Evolutionary conservation across 495 filamentous ascomycete genomes (phyloP).

Genomic region (Penicillium pulvis): DNA sequence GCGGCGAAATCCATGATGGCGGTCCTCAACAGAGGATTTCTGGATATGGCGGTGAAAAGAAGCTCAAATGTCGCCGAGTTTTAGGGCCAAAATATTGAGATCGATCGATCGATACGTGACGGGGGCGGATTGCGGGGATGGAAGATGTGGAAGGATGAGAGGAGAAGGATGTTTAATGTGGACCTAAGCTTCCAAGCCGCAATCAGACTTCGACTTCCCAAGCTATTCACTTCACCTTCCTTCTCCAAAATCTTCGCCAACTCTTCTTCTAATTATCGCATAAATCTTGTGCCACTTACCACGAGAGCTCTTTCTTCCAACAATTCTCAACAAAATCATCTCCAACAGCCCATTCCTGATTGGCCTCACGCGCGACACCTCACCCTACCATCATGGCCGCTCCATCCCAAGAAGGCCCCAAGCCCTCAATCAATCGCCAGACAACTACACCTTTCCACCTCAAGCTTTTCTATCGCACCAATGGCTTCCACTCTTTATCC

Average conservation of each 20-base stretch:
- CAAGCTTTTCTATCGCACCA: slow-evolving; percentile 81
- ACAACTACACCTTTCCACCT: slow-evolving; percentile 84
- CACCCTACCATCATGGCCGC: slow-evolving; percentile 29
- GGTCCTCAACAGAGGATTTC: background rate
- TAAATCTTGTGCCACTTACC: background rate
- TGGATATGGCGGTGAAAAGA: background rate
- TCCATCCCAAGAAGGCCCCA: slow-evolving; percentile 30
- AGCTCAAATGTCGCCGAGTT: background rate
- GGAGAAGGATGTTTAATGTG: background rate
- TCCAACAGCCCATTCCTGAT: background rate
- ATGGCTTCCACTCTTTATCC: slow-evolving; percentile 64
- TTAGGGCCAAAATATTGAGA: background rate
- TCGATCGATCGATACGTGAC: background rate
- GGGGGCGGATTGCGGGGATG: background rate
- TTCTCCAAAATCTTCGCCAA: background rate
- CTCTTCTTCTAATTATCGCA: background rate
- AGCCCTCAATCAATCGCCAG: slow-evolving; percentile 60
- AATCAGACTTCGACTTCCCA: slow-evolving; percentile 1
- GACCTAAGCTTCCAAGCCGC: slow-evolving; percentile 1
- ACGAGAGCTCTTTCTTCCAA: background rate
- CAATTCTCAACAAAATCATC: no score
- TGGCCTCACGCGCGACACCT: slow-evolving; percentile 7
- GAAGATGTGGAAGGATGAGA: background rate
- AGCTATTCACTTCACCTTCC: background rate
- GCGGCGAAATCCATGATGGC: slow-evolving; percentile 88